phyloP scores from a whole-genome alignment of 306 rosid species.

The Alnus rubra region DNA sequence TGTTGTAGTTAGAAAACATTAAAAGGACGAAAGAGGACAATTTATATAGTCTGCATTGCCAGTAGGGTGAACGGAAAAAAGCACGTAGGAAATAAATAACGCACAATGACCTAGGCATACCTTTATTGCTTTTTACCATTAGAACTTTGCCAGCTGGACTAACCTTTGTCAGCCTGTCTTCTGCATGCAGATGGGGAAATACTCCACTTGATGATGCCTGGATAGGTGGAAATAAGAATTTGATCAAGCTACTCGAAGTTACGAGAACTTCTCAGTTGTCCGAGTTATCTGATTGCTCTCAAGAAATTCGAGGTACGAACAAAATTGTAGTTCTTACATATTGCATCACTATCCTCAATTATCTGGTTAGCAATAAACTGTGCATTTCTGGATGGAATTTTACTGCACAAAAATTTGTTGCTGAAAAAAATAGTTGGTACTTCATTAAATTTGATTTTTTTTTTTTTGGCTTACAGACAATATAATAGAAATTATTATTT shows the following conservation, averaged over 20 bases:
- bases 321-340: neutral
- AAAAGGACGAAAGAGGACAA: neutral
- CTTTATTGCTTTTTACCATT: neutral
- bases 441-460: neutral
- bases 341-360: neutral
- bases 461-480: too few species aligned
- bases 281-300: conserved; percentile 34
- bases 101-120: neutral
- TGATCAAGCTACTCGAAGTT: conserved; percentile 55
- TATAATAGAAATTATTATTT: too few species aligned
- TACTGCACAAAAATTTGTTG: neutral
- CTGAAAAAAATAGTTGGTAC: neutral
- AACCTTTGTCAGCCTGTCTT: conserved; percentile 9
- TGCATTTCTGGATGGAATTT: conserved; percentile 8
- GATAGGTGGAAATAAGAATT: conserved; percentile 46
- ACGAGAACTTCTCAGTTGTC: conserved; percentile 46
- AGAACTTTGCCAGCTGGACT: neutral
- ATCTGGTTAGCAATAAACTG: neutral
- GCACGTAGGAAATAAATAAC: neutral
- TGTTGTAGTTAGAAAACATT: neutral
- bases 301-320: conserved; percentile 33
- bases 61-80: too few species aligned
- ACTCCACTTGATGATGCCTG: conserved; percentile 67
- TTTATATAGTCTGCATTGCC: neutral
- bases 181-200: conserved; percentile 65